These are phyloP conservation scores for Hortaea werneckii DNA, from an alignment of 2,329 filamentous ascomycete species.

Conservation along the genomic window DNA sequence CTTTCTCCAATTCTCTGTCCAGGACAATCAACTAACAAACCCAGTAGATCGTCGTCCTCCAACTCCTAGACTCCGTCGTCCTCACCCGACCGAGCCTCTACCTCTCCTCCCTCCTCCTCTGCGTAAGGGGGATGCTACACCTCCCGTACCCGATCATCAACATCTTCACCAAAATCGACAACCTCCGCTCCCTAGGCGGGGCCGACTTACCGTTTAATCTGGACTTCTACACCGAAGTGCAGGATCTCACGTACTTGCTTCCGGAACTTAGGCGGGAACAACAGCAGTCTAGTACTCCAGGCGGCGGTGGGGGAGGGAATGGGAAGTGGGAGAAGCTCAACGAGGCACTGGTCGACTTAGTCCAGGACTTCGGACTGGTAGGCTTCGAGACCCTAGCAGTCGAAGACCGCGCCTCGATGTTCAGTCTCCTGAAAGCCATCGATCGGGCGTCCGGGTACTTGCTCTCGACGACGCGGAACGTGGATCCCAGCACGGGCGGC, in stretches of 20 bases:
- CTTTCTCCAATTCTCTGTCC: conserved; percentile 4
- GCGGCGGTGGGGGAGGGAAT: conserved; percentile 6
- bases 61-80: conserved; percentile 89
- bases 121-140: conserved; percentile 92
- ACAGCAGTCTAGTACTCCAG: conserved; percentile 30
- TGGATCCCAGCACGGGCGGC: conserved; percentile 54
- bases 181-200: conserved; percentile 60
- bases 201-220: conserved; percentile 86
- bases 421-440: conserved; percentile 76
- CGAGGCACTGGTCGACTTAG: conserved; percentile 72
- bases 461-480: conserved; percentile 80
- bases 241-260: conserved; percentile 77
- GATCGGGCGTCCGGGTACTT: conserved; percentile 89
- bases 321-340: conserved; percentile 75
- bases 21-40: conserved; percentile 25
- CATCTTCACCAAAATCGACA: conserved; percentile 95
- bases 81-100: conserved; percentile 89
- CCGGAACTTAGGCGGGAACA: conserved; percentile 73
- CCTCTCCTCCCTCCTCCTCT: conserved; percentile 85
- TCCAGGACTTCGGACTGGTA: conserved; percentile 83
- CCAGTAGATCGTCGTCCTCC: conserved; percentile 73
- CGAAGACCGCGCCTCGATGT: conserved; percentile 96
- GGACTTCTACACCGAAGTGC: conserved; percentile 94
- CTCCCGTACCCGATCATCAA: conserved; percentile 96
- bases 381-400: conserved; percentile 89